These are phyloP conservation scores for Babesia ovis DNA, from an alignment of 169 alveolate genomes.

Conservation along the genomic window DNA sequence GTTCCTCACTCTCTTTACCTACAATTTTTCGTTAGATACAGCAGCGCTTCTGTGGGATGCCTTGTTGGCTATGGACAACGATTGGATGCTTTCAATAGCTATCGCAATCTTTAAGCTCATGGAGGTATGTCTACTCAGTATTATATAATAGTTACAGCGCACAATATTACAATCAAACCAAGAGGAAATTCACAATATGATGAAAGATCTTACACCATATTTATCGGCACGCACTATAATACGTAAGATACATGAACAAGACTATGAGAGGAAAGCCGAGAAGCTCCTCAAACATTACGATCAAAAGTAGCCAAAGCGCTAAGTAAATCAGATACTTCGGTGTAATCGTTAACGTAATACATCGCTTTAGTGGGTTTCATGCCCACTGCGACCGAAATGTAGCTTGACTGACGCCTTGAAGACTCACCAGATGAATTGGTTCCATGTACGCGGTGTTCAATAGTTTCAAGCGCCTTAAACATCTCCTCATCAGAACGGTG, in stretches of 20 bases:
- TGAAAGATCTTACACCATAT: conserved; percentile 46
- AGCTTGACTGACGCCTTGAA: neutral
- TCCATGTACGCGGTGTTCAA: conserved; percentile 8
- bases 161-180: conserved; percentile 2
- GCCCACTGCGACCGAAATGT: conserved; percentile 63
- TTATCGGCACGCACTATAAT: conserved; percentile 19
- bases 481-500: conserved; percentile 58
- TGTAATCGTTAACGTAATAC: conserved; percentile 53
- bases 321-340: conserved; percentile 55
- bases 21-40: conserved; percentile 70
- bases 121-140: conserved; percentile 13
- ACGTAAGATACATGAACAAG: conserved; percentile 14
- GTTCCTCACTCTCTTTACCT: conserved; percentile 85
- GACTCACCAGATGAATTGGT: neutral
- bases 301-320: neutral
- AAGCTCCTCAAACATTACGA: conserved; percentile 1
- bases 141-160: neutral
- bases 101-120: conserved; percentile 26
- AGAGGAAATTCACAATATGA: conserved; percentile 25
- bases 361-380: conserved; percentile 69
- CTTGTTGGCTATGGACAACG: conserved; percentile 76
- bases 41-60: conserved; percentile 86
- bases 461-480: conserved; percentile 62
- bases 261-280: neutral
- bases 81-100: conserved; percentile 17